Evolutionary conservation across 2,329 filamentous ascomycete genomes (phyloP).

Genomic region (Chaetomium olivaceum): DNA sequence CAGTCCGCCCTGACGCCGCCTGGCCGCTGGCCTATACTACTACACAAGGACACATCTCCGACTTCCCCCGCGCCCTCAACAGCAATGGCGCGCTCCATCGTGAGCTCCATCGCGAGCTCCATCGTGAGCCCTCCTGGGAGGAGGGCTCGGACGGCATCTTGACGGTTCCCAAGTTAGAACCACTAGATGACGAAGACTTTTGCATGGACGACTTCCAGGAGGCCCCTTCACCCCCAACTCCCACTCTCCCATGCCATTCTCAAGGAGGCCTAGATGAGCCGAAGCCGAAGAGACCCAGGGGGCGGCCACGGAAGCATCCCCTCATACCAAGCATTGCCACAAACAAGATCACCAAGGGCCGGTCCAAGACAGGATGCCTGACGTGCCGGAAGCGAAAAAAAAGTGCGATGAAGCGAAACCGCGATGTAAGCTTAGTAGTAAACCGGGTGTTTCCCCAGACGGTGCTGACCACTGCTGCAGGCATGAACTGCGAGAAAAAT

Average conservation of each 20-base stretch:
- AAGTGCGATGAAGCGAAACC: conserved; percentile 71
- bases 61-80: conserved; percentile 39
- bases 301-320: conserved; percentile 80
- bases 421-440: conserved; percentile 52
- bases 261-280: conserved; percentile 33
- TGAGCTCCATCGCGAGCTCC: background rate
- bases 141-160: conserved; percentile 48
- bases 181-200: conserved; percentile 56
- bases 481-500: conserved; percentile 90
- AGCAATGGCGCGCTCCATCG: conserved; percentile 7
- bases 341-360: conserved; percentile 75
- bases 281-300: conserved; percentile 67
- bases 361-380: conserved; percentile 68
- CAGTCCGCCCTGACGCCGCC: conserved; percentile 46
- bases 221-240: conserved; percentile 40
- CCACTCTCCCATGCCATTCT: conserved; percentile 25
- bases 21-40: conserved; percentile 47
- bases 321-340: conserved; percentile 57
- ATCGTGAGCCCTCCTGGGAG: conserved; percentile 50
- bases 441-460: background rate
- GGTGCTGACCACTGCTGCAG: conserved; percentile 43
- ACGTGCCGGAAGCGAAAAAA: conserved; percentile 70
- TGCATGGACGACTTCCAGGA: conserved; percentile 55
- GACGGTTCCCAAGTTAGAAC: conserved; percentile 57
- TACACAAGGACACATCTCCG: conserved; percentile 31